Base-by-base conservation (phyloP, 805 yeast species). In the Tetrapisispora fleetii region DNA sequence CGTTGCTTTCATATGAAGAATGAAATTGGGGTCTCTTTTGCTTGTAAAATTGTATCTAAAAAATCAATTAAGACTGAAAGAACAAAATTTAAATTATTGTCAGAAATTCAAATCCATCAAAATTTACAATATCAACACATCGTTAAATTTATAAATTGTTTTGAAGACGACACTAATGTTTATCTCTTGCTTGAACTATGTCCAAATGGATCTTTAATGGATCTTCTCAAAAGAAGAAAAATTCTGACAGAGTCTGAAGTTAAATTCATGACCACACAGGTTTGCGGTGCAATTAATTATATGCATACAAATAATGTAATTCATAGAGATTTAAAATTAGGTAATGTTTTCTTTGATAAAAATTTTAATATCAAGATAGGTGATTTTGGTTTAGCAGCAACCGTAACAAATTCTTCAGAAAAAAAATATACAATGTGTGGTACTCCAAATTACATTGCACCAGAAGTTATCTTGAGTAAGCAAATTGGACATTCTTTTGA, bases 371-470 rank as follows among this genome's bases (percentile, higher is more conserved):
- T 91, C 61, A 93, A 93, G 65, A 85, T 93, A 52, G 99, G 99
- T 54, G 99, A 93, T 67, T 93, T 93, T 70, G 99, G 99, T 32
- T 76, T 93, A 51, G 99, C 99, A n/a, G 89, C 97, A 1, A 84
- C 87, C n/a, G 75, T 93, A 52, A 85, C 84, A 40, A 72, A 79
- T 21, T 72, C 76, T 30, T 76, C 76, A 50, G 86, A 86, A 45
- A 80, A 91, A 55, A 88, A 91, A 61, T 85, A 83, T 64, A 91
- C 99, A 40, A 87, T 93, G 48, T 93, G 99, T 68, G 99, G 99
- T 48, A 93, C 99, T 22, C 99, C 99, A 51, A 93, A 93, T 69
- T 93, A 93, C 65, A 93, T 93, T 63, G 97, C 99, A 1, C 99
- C 99, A 8, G 99, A 93, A 71, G 95, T 93, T 21, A 75, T 93